These are phyloP conservation scores for Cocos nucifera DNA, from an alignment of 176 grass and related monocot genomes.

Conservation along the genomic window DNA sequence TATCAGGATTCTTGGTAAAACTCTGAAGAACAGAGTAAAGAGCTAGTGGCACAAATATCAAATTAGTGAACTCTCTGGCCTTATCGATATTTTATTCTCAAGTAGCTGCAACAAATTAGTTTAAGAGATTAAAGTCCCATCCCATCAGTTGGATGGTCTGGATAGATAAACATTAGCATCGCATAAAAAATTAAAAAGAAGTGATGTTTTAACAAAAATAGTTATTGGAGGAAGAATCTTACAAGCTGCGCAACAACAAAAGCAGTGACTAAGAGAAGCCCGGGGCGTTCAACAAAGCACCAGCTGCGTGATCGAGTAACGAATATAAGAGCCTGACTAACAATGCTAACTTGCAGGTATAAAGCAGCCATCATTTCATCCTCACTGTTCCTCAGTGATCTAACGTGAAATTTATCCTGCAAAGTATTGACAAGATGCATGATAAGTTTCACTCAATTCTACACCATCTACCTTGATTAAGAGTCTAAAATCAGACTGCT, in stretches of 20 bases:
- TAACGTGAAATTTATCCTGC: slow-evolving; percentile 11
- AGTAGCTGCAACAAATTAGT: no score
- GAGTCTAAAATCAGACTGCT: no score
- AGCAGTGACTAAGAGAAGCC: slow-evolving; percentile 8
- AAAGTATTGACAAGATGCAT: neutral
- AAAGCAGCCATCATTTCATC: slow-evolving; percentile 21
- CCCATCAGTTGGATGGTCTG: no score
- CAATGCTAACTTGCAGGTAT: slow-evolving; percentile 17
- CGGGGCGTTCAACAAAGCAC: slow-evolving; percentile 14
- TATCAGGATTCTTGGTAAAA: no score
- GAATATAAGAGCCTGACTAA: slow-evolving; percentile 21
- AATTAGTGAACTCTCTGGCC: no score
- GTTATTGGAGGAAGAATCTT: neutral
- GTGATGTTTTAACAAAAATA: neutral
- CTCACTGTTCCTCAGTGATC: slow-evolving; percentile 9
- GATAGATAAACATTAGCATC: no score
- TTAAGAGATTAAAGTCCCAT: no score
- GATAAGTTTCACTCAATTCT: no score
- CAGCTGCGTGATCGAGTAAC: slow-evolving; percentile 14
- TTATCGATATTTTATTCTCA: no score
- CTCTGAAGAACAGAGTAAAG: no score
- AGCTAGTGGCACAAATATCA: no score
- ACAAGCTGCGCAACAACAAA: slow-evolving; percentile 15
- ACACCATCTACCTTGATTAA: no score
- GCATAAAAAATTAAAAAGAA: neutral